These are phyloP conservation scores for Aspergillus latus DNA, from an alignment of 2,329 filamentous ascomycete genomes.

Conservation along the genomic window DNA sequence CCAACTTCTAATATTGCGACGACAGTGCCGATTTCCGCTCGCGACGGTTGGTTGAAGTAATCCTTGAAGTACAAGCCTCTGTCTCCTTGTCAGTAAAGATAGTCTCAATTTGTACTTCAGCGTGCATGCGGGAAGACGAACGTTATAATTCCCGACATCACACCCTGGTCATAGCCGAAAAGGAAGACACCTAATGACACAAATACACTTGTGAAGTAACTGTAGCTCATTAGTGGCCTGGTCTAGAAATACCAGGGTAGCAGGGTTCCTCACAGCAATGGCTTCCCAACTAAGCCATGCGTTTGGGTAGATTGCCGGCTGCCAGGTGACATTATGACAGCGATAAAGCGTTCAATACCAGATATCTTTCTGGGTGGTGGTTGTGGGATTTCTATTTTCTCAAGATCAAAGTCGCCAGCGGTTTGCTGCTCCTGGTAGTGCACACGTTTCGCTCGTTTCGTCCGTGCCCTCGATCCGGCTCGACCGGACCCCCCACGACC, in stretches of 20 bases:
- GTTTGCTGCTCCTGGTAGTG: constrained; percentile 61
- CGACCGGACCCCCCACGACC: constrained; percentile 59
- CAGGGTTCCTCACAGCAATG: constrained; percentile 73
- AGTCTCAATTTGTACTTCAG: not conserved
- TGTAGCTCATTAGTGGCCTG: constrained; percentile 42
- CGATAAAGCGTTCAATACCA: constrained; percentile 68
- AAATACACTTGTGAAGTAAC: constrained; percentile 89
- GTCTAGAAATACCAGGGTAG: constrained; percentile 7
- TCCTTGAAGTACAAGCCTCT: constrained; percentile 86
- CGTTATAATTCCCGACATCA: constrained; percentile 71
- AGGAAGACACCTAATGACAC: constrained; percentile 64
- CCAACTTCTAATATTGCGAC: constrained; percentile 95
- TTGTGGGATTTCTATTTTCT: constrained; percentile 67
- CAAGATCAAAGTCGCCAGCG: constrained; percentile 37
- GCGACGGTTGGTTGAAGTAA: constrained; percentile 87
- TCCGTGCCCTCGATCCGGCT: constrained; percentile 34
- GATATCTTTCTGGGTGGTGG: constrained; percentile 64
- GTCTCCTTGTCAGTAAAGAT: constrained; percentile 18
- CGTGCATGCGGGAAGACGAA: constrained; percentile 32
- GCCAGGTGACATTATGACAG: constrained; percentile 79
- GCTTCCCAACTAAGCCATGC: constrained; percentile 92
- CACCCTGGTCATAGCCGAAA: constrained; percentile 65
- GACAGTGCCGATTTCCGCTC: constrained; percentile 90
- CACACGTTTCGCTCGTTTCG: constrained; percentile 61
- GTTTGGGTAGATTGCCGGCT: constrained; percentile 67